phyloP scores from a whole-genome alignment of 805 yeast genomes.

The Yarrowia sp. region DNA sequence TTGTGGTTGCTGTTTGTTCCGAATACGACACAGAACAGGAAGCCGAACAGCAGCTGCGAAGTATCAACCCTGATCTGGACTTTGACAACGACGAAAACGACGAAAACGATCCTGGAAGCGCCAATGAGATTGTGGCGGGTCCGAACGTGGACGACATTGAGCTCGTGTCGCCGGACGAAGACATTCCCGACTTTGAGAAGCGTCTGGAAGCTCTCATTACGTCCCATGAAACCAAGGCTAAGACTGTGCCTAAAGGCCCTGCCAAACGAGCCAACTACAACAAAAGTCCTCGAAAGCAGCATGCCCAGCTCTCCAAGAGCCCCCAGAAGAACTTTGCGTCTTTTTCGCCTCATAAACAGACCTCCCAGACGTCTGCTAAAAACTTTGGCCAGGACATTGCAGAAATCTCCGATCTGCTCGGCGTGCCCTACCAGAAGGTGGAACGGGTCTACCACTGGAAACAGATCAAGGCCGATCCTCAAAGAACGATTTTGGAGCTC shows the following conservation, averaged over 20 bases:
- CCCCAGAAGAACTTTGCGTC: too few species aligned
- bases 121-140: too few species aligned
- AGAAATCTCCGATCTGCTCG: neutral
- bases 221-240: neutral
- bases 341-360: neutral
- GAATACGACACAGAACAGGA: slow-evolving; percentile 13
- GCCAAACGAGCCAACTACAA: neutral
- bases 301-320: neutral
- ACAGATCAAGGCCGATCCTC: neutral
- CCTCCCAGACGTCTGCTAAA: neutral
- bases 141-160: neutral
- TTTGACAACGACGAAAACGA: slow-evolving; percentile 7
- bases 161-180: neutral
- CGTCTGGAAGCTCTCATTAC: neutral
- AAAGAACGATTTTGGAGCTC: slow-evolving; percentile 12
- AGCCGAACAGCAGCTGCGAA: slow-evolving; percentile 4
- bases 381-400: neutral
- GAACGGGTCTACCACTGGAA: slow-evolving; percentile 6
- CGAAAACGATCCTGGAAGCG: too few species aligned
- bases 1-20: slow-evolving; percentile 7
- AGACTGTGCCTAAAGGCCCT: neutral
- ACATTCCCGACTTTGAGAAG: slow-evolving; percentile 2
- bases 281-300: neutral
- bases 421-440: neutral
- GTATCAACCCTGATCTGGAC: neutral